phyloP scores from a whole-genome alignment of 257 asterid genomes.

The Ilex asprella region DNA sequence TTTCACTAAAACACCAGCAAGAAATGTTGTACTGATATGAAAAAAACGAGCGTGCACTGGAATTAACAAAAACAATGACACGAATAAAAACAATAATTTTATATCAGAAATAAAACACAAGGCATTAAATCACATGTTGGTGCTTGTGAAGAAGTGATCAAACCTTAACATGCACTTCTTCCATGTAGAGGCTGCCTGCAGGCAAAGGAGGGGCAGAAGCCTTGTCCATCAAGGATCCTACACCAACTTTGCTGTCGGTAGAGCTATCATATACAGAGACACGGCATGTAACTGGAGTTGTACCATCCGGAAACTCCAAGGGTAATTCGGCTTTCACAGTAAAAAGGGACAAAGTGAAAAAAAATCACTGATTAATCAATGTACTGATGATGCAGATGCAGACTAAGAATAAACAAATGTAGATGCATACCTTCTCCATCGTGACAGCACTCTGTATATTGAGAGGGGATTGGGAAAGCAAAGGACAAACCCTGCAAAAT shows the following conservation, averaged over 20 bases:
- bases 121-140: no score
- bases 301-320: slow-evolving; percentile 85
- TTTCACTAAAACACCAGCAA: no score
- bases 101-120: no score
- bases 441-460: slow-evolving; percentile 57
- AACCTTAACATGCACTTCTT: slow-evolving; percentile 78
- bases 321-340: slow-evolving; percentile 64
- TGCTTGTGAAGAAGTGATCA: neutral
- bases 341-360: slow-evolving; percentile 4
- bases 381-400: neutral
- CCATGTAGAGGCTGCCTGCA: slow-evolving; percentile 82
- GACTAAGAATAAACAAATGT: slow-evolving; percentile 3
- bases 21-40: no score
- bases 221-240: slow-evolving; percentile 61
- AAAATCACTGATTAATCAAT: neutral
- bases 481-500: slow-evolving; percentile 74
- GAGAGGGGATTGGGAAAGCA: slow-evolving; percentile 76
- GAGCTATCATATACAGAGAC: slow-evolving; percentile 67
- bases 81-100: neutral
- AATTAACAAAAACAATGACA: no score
- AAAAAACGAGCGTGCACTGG: neutral
- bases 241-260: slow-evolving; percentile 63
- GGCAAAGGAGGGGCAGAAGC: slow-evolving; percentile 73
- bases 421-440: slow-evolving; percentile 39
- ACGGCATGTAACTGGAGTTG: slow-evolving; percentile 82